Conservation (phyloP, 495 filamentous ascomycete species). For the Letharia columbiana region DNA sequence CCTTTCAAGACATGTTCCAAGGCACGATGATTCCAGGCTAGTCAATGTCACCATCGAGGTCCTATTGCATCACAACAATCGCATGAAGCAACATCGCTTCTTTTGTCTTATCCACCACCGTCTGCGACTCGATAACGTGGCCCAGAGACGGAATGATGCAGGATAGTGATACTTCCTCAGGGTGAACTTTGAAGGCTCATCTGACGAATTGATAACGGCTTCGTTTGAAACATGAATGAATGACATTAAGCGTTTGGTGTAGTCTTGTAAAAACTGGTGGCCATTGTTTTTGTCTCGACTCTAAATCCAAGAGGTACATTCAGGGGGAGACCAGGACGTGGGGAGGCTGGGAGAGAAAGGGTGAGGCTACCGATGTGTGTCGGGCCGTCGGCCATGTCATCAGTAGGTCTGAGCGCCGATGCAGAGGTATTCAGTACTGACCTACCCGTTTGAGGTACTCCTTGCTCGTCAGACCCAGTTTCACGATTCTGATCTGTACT, state of each 20-base stretch:
- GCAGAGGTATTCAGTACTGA: neutral
- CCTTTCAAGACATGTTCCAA: too few relatives aligned
- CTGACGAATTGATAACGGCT: neutral
- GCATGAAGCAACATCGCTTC: too few relatives aligned
- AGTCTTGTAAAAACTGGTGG: neutral
- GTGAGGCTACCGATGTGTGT: neutral
- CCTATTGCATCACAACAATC: too few relatives aligned
- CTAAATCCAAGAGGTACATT: neutral
- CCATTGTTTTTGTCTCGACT: neutral
- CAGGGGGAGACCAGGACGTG: neutral
- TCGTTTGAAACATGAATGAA: neutral
- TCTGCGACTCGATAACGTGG: too few relatives aligned
- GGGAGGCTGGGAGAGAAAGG: neutral
- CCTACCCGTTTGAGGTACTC: neutral
- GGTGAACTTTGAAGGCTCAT: neutral
- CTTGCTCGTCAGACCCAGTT: neutral
- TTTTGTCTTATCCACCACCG: too few relatives aligned
- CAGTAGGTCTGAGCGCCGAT: neutral
- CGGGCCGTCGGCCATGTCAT: neutral
- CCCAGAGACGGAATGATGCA: too few relatives aligned
- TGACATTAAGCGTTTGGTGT: neutral
- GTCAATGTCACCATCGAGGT: too few relatives aligned
- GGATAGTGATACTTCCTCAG: neutral
- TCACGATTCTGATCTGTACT: neutral
- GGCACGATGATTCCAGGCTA: too few relatives aligned